Evolutionary conservation across 805 yeast species (phyloP), one percentile per base, ranked within the genome.

Genomic region (Cyberlindnera japonica): DNA sequence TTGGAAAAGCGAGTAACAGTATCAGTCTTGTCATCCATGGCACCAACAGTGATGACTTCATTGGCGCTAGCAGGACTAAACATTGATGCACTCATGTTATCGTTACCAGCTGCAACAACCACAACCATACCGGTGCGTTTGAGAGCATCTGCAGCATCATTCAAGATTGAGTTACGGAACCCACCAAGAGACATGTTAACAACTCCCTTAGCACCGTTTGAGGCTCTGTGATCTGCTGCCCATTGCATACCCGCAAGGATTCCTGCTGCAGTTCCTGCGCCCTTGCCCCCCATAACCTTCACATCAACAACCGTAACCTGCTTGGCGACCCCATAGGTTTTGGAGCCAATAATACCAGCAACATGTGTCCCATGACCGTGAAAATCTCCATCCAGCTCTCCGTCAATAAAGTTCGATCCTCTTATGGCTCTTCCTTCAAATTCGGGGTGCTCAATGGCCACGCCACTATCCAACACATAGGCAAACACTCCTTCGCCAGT

Each of bases 291-390:
- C 35, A 88, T 65, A 1, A 85, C 89, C 55, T 88, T 89, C 13
- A 90, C 79, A 14, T 2, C 95, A 9, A 84, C 68, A 10, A 89
- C 54, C 8, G 69, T 68, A n/a, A 74, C 76, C 25, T 74, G 63
- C 58, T 90, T 89, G 18, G 95, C 87, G 3, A 85, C 90, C 6
- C 97, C 97, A 64, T 68, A 89, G 2, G 80, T 76, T 38, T 65
- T 70, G 4, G 96, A 85, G 0, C 90, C 96, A 39, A 87, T 74
- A 10, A 87, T 67, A 3, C 96, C 96, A 0, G 96, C 95, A 34
- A 90, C 95, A 61, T 89, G 96, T 1, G 96, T 88, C 0, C 96
- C 97, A 61, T 89, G 97, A 0, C 96, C 96, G 49, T 81, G 78
- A 7, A 63, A 61, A 58, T 89, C 96, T 4, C 82, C 84, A 4